These are phyloP conservation scores for Lactuca sativa DNA, from an alignment of 129 eudicot species.

Conservation along the genomic window DNA sequence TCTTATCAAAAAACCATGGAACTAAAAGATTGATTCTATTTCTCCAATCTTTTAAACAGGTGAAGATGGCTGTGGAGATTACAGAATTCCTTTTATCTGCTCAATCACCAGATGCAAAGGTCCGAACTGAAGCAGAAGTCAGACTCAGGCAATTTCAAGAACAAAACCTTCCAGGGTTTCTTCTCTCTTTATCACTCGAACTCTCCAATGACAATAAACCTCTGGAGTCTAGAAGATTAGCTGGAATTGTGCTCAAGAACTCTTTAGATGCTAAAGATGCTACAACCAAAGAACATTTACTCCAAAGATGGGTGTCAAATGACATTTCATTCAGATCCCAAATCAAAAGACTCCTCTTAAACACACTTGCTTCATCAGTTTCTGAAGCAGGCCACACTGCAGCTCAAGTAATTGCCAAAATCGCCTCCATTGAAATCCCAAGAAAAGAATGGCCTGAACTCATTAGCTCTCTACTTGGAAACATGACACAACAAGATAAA, in stretches of 20 bases:
- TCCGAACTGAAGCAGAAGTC: slow-evolving; percentile 75
- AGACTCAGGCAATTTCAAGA: slow-evolving; percentile 70
- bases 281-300: slow-evolving; percentile 52
- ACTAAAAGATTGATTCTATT: neutral
- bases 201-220: slow-evolving; percentile 81
- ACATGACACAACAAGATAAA: slow-evolving; percentile 72
- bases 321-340: slow-evolving; percentile 57
- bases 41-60: slow-evolving; percentile 9
- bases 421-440: slow-evolving; percentile 81
- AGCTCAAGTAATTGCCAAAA: slow-evolving; percentile 87
- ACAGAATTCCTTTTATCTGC: slow-evolving; percentile 76
- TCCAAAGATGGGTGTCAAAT: slow-evolving; percentile 70
- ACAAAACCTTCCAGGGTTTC: slow-evolving; percentile 73
- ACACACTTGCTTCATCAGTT: slow-evolving; percentile 72
- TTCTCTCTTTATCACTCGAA: slow-evolving; percentile 70
- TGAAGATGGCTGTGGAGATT: slow-evolving; percentile 73
- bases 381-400: slow-evolving; percentile 84
- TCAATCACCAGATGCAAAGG: slow-evolving; percentile 68
- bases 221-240: slow-evolving; percentile 74
- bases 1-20: neutral
- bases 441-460: slow-evolving; percentile 91
- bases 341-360: slow-evolving; percentile 58
- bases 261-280: slow-evolving; percentile 88
- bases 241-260: slow-evolving; percentile 88
- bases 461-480: slow-evolving; percentile 57